Conservation (phyloP, 108 stramenopile genomes). For the Schizochytrium sp. region DNA sequence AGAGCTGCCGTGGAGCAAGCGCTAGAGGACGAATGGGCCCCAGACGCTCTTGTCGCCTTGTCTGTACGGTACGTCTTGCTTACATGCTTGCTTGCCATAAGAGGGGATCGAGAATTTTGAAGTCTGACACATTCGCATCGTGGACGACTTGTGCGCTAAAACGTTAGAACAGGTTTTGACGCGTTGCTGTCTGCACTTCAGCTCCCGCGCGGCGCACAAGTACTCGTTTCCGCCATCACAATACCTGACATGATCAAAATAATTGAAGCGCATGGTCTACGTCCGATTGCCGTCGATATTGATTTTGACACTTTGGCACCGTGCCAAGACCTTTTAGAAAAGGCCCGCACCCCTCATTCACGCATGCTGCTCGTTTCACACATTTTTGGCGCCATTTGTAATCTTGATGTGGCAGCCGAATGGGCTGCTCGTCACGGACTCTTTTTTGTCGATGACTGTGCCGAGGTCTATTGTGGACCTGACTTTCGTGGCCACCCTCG, state of each 20-base stretch:
- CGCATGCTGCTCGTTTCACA: background rate
- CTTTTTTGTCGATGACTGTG: background rate
- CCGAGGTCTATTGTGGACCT: background rate
- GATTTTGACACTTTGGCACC: background rate
- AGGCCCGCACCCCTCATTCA: background rate
- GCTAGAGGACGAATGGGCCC: background rate
- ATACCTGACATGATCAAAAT: background rate
- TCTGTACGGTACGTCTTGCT: background rate
- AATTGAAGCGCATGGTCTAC: background rate
- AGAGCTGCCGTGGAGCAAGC: background rate
- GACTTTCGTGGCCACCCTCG: background rate
- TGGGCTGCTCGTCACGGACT: background rate
- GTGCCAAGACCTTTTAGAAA: background rate
- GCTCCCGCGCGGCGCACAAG: background rate
- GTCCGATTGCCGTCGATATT: background rate
- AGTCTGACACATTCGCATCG: no score
- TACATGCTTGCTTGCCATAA: background rate
- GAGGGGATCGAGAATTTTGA: no score
- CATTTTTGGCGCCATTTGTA: background rate
- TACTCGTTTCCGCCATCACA: background rate
- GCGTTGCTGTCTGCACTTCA: background rate
- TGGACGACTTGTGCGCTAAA: background rate
- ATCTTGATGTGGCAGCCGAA: background rate
- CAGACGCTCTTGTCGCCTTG: background rate
- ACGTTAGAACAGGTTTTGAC: background rate